A percentile compares a stretch with the other conserved stretches of the same genome.
Conservation (phyloP, 2,329 filamentous ascomycete species). For the Amesomyces nigricolor region DNA sequence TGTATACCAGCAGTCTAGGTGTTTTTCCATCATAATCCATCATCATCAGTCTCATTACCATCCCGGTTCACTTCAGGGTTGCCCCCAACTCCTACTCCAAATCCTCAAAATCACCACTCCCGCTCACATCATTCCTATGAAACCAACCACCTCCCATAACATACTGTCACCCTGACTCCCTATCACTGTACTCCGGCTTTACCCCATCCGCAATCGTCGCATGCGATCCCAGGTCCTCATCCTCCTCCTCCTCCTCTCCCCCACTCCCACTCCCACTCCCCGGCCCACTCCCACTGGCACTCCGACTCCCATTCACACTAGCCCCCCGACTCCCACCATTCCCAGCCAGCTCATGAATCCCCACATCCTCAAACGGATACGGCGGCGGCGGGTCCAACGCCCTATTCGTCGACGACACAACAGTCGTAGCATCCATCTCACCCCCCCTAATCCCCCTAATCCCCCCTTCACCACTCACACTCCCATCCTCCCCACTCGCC, state of each 20-base stretch:
- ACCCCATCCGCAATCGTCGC: slow-evolving; percentile 16
- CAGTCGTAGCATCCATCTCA: too few species aligned
- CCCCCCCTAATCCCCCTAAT: too few species aligned
- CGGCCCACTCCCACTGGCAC: not conserved
- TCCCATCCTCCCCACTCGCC: too few species aligned
- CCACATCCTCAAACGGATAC: slow-evolving; percentile 7
- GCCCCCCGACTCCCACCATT: not conserved
- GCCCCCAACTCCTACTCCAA: too few species aligned
- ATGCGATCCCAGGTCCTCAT: slow-evolving; percentile 5
- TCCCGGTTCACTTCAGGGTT: too few species aligned
- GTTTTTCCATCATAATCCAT: too few species aligned
- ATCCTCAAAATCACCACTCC: not conserved
- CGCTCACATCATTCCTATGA: not conserved
- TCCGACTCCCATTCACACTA: not conserved
- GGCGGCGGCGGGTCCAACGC: slow-evolving; percentile 15
- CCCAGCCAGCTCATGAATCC: not conserved
- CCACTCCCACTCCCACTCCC: too few species aligned
- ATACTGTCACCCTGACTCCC: not conserved
- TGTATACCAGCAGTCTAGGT: too few species aligned
- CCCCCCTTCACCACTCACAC: too few species aligned
- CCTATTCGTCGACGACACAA: not conserved
- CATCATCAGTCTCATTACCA: too few species aligned
- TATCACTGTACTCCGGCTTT: not conserved
- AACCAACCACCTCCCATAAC: not conserved
- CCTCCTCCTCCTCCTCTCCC: slow-evolving; percentile 3